These are phyloP conservation scores for Chrysophaeum taylorii DNA, from an alignment of 352 stramenopile species.

Conservation along the genomic window DNA sequence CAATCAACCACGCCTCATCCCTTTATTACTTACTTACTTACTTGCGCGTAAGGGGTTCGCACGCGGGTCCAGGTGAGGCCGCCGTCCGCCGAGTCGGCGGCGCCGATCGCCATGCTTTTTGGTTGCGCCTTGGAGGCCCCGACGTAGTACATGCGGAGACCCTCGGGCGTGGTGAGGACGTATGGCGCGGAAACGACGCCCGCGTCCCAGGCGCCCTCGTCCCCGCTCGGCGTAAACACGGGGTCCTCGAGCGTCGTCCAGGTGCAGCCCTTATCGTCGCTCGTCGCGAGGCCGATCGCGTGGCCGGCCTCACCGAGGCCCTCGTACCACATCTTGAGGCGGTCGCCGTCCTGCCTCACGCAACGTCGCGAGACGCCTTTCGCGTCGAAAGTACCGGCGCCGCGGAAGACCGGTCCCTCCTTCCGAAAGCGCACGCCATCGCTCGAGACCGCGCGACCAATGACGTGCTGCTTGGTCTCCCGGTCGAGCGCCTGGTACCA, in stretches of 20 bases:
- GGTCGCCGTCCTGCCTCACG: conserved; percentile 31
- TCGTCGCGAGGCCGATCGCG: conserved; percentile 42
- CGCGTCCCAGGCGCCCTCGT: not conserved
- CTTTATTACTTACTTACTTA: too few relatives aligned
- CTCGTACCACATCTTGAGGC: conserved; percentile 51
- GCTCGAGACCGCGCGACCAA: conserved; percentile 36
- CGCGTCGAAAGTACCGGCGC: conserved; percentile 34
- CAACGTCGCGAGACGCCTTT: conserved; percentile 41
- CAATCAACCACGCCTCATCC: too few relatives aligned
- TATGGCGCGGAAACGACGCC: not conserved
- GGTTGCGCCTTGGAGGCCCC: not conserved
- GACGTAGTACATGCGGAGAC: conserved; percentile 3
- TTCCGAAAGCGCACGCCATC: conserved; percentile 49
- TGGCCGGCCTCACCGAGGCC: conserved; percentile 41
- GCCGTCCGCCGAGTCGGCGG: not conserved
- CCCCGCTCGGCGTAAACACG: not conserved
- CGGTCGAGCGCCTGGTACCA: conserved; percentile 25
- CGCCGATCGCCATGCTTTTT: not conserved
- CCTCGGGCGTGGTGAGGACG: not conserved
- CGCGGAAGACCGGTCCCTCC: conserved; percentile 31
- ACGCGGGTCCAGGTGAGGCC: not conserved
- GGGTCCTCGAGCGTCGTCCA: conserved; percentile 41
- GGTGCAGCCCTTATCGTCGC: conserved; percentile 33
- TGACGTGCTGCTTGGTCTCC: conserved; percentile 39
- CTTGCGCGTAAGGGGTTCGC: too few relatives aligned